A percentile compares a stretch with the other conserved stretches of the same genome.
Evolutionary conservation across 2,329 filamentous ascomycete genomes (phyloP).

Genomic region (Scedosporium apiospermum): DNA sequence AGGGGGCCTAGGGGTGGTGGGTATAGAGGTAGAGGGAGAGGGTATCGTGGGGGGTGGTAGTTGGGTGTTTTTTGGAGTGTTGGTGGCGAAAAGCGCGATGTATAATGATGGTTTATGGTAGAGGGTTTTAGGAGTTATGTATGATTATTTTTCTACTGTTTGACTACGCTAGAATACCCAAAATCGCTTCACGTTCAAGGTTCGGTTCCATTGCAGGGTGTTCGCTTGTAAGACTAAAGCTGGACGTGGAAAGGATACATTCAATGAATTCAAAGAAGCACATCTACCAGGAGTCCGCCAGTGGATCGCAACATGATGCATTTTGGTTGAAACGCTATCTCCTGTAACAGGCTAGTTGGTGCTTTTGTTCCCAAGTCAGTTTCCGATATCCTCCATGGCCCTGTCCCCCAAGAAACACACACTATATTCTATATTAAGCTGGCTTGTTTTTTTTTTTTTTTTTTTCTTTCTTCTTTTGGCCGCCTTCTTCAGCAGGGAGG

Average conservation of each 20-base stretch:
- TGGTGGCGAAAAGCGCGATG: neutral
- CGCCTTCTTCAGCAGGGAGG: neutral
- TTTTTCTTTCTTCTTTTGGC: neutral
- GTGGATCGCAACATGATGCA: neutral
- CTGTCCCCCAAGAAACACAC: neutral
- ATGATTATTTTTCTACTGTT: neutral
- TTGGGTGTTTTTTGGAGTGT: neutral
- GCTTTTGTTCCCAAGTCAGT: neutral
- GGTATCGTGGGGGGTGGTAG: constrained; percentile 41
- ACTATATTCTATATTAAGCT: neutral
- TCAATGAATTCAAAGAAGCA: too few species aligned
- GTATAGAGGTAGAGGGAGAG: constrained; percentile 39
- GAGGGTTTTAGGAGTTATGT: neutral
- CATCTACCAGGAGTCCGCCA: too few species aligned
- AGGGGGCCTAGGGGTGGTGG: constrained; percentile 44
- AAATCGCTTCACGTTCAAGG: neutral
- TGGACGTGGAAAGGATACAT: too few species aligned
- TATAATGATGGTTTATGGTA: neutral
- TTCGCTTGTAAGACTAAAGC: too few species aligned
- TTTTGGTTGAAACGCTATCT: neutral
- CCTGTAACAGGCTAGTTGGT: neutral
- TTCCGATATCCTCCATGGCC: neutral
- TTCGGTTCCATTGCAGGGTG: too few species aligned
- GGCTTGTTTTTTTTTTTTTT: neutral
- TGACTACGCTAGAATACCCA: neutral